A percentile compares a stretch with the other conserved stretches of the same genome.
Evolutionary conservation across 495 filamentous ascomycete species (phyloP).

Genomic region (Jackrogersella multiformis): DNA sequence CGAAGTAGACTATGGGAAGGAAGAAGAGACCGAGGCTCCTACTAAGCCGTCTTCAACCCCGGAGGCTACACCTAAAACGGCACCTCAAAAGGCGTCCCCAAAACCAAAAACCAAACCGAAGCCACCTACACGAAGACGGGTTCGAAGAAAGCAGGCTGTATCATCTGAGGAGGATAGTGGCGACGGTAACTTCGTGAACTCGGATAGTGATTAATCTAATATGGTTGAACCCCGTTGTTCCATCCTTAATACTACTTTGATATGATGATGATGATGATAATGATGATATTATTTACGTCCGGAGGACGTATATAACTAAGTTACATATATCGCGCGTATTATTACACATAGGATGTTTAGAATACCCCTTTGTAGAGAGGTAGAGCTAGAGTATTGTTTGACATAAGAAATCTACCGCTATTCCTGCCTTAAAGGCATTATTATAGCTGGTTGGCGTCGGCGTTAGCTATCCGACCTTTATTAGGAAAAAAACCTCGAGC

Average conservation of each 20-base stretch:
- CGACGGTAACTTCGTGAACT: slow-evolving; percentile 29
- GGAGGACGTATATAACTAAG: no score
- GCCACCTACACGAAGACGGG: slow-evolving; percentile 39
- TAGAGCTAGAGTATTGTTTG: no score
- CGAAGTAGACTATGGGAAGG: slow-evolving; percentile 43
- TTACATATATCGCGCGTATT: no score
- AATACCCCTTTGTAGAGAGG: no score
- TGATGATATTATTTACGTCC: no score
- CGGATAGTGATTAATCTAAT: slow-evolving; percentile 24
- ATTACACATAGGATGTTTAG: no score
- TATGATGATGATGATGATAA: no score
- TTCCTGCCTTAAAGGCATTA: no score
- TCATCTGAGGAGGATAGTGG: slow-evolving; percentile 40
- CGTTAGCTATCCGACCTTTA: no score
- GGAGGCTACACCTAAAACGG: slow-evolving; percentile 15
- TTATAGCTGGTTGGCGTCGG: no score
- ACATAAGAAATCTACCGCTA: no score
- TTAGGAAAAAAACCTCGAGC: no score
- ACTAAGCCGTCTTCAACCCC: slow-evolving; percentile 12
- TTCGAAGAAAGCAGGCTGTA: slow-evolving; percentile 31
- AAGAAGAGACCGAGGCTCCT: slow-evolving; percentile 7
- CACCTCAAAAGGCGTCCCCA: slow-evolving; percentile 34
- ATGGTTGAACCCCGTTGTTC: neutral
- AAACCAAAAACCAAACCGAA: slow-evolving; percentile 42
- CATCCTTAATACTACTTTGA: neutral